phyloP scores from a whole-genome alignment of 306 rosid species.

The Astragalus glycyphyllos region DNA sequence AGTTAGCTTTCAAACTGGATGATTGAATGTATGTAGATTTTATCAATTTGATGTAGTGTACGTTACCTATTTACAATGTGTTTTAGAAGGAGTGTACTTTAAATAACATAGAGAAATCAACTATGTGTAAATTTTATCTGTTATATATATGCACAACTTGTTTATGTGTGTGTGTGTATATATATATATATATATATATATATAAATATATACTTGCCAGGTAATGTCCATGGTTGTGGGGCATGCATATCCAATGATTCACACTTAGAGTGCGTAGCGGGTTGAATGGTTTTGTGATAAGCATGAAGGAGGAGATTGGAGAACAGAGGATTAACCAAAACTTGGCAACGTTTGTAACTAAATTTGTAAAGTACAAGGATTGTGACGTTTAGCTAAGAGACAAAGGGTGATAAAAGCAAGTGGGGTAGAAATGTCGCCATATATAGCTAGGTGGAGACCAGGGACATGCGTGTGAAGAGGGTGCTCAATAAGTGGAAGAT shows the following conservation, averaged over 20 bases:
- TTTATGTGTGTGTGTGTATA: too few relatives aligned
- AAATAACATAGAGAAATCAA: neutral
- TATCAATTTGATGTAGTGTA: slow-evolving; percentile 28
- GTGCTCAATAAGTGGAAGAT: slow-evolving; percentile 3
- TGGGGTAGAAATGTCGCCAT: slow-evolving; percentile 26
- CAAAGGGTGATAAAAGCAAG: slow-evolving; percentile 4
- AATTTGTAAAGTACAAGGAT: neutral
- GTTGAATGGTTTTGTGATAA: slow-evolving; percentile 1
- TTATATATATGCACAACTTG: neutral
- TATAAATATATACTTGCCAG: too few relatives aligned
- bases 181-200: too few relatives aligned
- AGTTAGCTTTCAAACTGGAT: neutral
- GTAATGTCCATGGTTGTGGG: slow-evolving; percentile 1
- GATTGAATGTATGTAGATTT: slow-evolving; percentile 25
- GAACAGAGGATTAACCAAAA: slow-evolving; percentile 1
- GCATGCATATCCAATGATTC: slow-evolving; percentile 9
- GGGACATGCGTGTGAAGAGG: slow-evolving; percentile 7
- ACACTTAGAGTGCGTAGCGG: neutral
- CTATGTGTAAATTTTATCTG: slow-evolving; percentile 5
- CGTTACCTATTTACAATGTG: neutral
- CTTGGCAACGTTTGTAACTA: neutral
- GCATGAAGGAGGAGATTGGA: neutral
- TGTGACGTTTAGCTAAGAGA: neutral
- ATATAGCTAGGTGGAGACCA: slow-evolving; percentile 1
- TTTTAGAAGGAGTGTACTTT: slow-evolving; percentile 24